These are phyloP conservation scores for Alternaria ethzedia DNA, from an alignment of 2,329 filamentous ascomycete genomes.

Conservation along the genomic window DNA sequence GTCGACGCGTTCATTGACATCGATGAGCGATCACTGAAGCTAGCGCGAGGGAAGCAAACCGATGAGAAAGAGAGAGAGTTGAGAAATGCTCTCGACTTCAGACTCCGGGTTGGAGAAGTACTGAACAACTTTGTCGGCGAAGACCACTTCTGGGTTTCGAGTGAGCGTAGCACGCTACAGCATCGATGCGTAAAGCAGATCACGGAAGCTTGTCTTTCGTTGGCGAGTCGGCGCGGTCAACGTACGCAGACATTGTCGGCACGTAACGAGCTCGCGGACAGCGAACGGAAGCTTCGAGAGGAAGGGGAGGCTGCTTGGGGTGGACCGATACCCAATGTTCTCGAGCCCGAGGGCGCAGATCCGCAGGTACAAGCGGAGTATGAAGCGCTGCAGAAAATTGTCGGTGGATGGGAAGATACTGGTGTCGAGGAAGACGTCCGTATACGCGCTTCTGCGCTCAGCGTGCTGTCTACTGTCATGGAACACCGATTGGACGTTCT, in stretches of 20 bases:
- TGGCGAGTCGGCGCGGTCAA: conserved; percentile 68
- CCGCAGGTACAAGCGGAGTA: conserved; percentile 47
- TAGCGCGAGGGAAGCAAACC: conserved; percentile 17
- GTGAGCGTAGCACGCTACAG: background rate
- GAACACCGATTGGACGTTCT: conserved; percentile 60
- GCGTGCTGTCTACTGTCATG: conserved; percentile 65
- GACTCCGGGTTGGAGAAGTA: conserved; percentile 70
- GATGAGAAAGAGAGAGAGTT: conserved; percentile 35
- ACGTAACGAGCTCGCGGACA: conserved; percentile 61
- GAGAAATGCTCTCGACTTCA: conserved; percentile 61
- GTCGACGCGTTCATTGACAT: conserved; percentile 72
- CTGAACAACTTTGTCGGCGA: conserved; percentile 32
- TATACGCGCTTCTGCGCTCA: conserved; percentile 72
- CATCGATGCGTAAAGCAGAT: conserved; percentile 43
- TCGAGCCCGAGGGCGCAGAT: conserved; percentile 37
- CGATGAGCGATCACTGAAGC: conserved; percentile 52
- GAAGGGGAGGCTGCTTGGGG: conserved; percentile 63
- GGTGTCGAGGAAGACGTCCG: conserved; percentile 71
- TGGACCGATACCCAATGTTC: conserved; percentile 53
- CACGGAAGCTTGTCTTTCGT: conserved; percentile 65
- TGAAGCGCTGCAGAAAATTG: conserved; percentile 63
- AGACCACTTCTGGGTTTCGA: conserved; percentile 25
- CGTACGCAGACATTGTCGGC: conserved; percentile 65
- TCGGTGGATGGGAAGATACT: conserved; percentile 71
- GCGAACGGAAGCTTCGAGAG: conserved; percentile 55